Evolutionary conservation across 106 monocot genomes (phyloP), one percentile per base, ranked within the genome.

Genomic region (Acanthochlamys bracteata): DNA sequence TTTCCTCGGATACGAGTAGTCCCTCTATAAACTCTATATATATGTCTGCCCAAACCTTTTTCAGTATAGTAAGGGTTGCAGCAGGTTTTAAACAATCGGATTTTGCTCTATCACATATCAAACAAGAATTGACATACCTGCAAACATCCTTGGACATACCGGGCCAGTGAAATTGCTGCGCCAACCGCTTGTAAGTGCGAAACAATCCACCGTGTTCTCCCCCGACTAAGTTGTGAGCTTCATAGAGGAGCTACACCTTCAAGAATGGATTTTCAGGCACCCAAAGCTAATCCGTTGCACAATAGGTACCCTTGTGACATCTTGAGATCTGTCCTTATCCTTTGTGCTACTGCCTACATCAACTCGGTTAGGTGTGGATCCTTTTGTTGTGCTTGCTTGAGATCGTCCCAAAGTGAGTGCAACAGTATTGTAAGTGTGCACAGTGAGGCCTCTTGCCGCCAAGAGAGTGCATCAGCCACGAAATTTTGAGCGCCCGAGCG

Each of bases 11-110:
- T 49, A 49, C 12, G 49, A 9, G 49, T 12, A 63, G 14, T 0
- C 56, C 42, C 14, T 3, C 23, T 10, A 72, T 64, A 13, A 64
- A 72, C n/a, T 64, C 63, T 39, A 72, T 55, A 3, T 25, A 17
- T 11, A 72, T 24, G 39, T 55, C 47, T 13, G 62, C 21, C 55
- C 71, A 72, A 41, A 55, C 40, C 20, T 39, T 14, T 4, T 27
- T 9, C 17, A 9, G 9, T 14, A 49, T 49, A 49, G 49, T 49
- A 49, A 17, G 49, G 49, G 49, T 49, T 49, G 49, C 17, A 49
- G 49, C 49, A 12, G 49, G 49, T 49, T 49, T 12, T 49, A 49
- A 49, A 17, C 15, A 49, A 14, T 49, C 49, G 2, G 49, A 49
- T 17, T 49, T 49, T 49, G 49, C 49, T 17, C 17, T 49, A 49